These are phyloP conservation scores for Rhodotorula sp. DNA, from an alignment of 1,284 basidiomycete genomes.

Conservation along the genomic window DNA sequence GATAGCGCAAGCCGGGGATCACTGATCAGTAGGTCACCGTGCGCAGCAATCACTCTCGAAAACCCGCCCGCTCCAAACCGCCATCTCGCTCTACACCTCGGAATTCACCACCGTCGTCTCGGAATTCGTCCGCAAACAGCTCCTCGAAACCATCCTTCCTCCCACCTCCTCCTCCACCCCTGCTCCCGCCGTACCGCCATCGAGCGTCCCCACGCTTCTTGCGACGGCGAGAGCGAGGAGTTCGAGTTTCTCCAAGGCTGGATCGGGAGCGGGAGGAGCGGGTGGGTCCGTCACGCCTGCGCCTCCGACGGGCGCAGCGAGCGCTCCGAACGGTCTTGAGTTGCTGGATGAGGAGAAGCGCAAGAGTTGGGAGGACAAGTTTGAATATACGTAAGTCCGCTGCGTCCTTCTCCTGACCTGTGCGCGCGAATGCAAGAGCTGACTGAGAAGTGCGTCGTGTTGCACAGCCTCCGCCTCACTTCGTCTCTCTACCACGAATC, in stretches of 20 bases:
- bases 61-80: conserved; percentile 52
- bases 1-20: background rate
- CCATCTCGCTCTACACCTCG: conserved; percentile 68
- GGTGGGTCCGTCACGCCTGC: conserved; percentile 59
- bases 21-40: background rate
- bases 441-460: background rate
- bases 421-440: too few relatives aligned
- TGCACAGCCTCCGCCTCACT: conserved; percentile 65
- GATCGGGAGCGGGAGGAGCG: background rate
- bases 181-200: background rate
- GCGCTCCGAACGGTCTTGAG: conserved; percentile 44
- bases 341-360: conserved; percentile 66
- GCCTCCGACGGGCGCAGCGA: background rate
- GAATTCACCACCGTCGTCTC: conserved; percentile 87
- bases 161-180: conserved; percentile 65
- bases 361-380: conserved; percentile 75
- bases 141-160: conserved; percentile 71
- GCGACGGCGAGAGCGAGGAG: conserved; percentile 6
- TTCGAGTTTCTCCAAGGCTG: background rate
- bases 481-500: conserved; percentile 75
- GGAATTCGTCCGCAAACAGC: conserved; percentile 84
- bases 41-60: conserved; percentile 54
- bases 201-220: conserved; percentile 2
- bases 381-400: conserved; percentile 68
- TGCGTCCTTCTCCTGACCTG: background rate